Conservation (phyloP, 768 basidiomycete species). For the Chlorophyllum brunneum region DNA sequence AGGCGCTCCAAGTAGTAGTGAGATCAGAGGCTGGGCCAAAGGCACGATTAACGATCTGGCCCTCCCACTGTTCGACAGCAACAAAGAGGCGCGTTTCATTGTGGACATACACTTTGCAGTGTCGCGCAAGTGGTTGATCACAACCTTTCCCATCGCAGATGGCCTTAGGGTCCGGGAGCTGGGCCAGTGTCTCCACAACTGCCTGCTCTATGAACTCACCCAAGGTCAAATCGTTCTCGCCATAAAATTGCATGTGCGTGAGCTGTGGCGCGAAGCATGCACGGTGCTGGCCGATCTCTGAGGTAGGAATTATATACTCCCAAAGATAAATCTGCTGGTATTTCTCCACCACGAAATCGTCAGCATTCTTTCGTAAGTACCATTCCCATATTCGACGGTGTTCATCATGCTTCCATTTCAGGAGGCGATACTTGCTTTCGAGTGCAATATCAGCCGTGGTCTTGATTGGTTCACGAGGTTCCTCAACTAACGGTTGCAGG, state of each 20-base stretch:
- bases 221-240: conserved; percentile 87
- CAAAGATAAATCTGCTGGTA: conserved; percentile 86
- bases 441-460: conserved; percentile 65
- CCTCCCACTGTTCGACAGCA: conserved; percentile 87
- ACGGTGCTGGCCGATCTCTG: conserved; percentile 62
- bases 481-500: neutral
- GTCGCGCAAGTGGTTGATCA: conserved; percentile 72
- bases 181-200: conserved; percentile 61
- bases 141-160: conserved; percentile 84
- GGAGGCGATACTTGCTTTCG: conserved; percentile 65
- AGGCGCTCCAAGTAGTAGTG: conserved; percentile 90
- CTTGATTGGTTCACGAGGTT: conserved; percentile 41
- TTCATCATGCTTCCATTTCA: conserved; percentile 82
- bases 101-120: conserved; percentile 91
- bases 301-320: conserved; percentile 75
- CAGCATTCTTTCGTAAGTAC: conserved; percentile 83
- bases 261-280: conserved; percentile 76
- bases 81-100: conserved; percentile 79
- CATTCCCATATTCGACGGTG: conserved; percentile 92
- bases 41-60: conserved; percentile 60
- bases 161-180: conserved; percentile 70
- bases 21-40: conserved; percentile 62
- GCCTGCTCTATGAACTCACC: conserved; percentile 90
- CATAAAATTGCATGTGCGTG: conserved; percentile 82
- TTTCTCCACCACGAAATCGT: conserved; percentile 88